Evolutionary conservation across 257 asterid genomes (phyloP).

Genomic region (Leptodermis oblonga): DNA sequence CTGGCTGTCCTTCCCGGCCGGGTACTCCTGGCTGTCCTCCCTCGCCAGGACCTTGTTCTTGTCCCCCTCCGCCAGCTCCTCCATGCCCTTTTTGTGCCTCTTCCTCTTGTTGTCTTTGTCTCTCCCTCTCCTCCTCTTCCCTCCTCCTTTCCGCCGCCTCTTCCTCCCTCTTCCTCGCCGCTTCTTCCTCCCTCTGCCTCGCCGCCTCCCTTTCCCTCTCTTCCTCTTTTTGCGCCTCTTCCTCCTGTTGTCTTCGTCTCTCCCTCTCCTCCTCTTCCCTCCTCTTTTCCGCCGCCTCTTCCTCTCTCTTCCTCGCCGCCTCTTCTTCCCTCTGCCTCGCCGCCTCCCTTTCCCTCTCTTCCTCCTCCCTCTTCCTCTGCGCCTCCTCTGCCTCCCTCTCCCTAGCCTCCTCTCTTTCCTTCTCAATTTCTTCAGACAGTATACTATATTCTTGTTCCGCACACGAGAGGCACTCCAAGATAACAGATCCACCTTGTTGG

Average conservation of each 20-base stretch:
- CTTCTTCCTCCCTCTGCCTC: neutral
- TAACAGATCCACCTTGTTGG: conserved; percentile 41
- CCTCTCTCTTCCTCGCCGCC: conserved; percentile 4
- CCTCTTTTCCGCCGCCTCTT: conserved; percentile 10
- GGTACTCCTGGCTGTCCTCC: too few species aligned
- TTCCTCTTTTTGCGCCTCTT: conserved; percentile 1
- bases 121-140: conserved; percentile 2
- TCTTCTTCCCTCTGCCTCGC: neutral
- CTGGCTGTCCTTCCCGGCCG: neutral
- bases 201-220: neutral
- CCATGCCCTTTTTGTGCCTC: conserved; percentile 2
- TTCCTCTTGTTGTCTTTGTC: neutral
- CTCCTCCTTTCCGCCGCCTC: conserved; percentile 8
- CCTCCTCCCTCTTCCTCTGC: conserved; percentile 7
- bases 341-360: conserved; percentile 6
- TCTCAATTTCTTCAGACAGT: conserved; percentile 51
- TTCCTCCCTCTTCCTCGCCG: conserved; percentile 12
- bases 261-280: conserved; percentile 5
- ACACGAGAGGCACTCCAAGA: conserved; percentile 62
- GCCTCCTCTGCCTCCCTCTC: neutral
- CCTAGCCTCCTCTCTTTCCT: conserved; percentile 31
- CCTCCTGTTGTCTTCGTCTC: neutral
- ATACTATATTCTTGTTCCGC: conserved; percentile 69
- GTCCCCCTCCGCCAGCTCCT: neutral
- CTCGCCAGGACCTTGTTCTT: conserved; percentile 14